Percentiles rank a stretch among this genome's conserved stretches.
These are phyloP conservation scores for Pestalotiopsis sp. DNA, from an alignment of 2,329 filamentous ascomycete genomes.

Conservation along the genomic window DNA sequence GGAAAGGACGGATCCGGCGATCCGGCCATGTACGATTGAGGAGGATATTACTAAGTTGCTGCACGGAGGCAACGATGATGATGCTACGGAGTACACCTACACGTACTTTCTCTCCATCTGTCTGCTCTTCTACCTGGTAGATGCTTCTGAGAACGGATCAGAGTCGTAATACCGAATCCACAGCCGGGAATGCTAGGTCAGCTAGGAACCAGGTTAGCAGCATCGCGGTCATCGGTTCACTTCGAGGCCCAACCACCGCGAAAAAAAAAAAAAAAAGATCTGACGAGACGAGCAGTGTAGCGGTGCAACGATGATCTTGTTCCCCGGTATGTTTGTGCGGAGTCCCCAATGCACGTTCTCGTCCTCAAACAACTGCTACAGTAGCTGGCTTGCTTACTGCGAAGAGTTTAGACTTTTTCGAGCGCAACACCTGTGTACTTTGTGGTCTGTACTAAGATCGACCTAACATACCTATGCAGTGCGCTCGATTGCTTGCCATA, in stretches of 20 bases:
- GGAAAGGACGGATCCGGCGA: conserved; percentile 2
- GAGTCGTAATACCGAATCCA: neutral
- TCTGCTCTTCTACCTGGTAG: neutral
- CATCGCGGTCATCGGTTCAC: too few relatives aligned
- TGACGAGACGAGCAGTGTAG: neutral
- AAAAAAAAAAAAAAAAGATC: neutral
- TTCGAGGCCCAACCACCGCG: neutral
- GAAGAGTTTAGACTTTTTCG: neutral
- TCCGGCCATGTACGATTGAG: conserved; percentile 1
- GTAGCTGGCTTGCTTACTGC: neutral
- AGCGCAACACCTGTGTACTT: neutral
- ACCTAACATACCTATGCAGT: neutral
- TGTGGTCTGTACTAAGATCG: too few relatives aligned
- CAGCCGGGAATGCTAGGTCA: neutral
- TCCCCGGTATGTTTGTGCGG: neutral
- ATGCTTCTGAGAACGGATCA: neutral
- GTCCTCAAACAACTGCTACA: neutral
- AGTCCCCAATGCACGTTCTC: neutral
- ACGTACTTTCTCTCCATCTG: neutral
- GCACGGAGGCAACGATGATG: neutral
- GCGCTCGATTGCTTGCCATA: neutral
- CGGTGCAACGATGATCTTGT: neutral
- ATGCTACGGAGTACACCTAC: neutral
- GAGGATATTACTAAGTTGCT: neutral
- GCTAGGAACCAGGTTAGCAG: neutral